Conservation (phyloP, 345 rosid genomes). For the Boechera divaricarpa region DNA sequence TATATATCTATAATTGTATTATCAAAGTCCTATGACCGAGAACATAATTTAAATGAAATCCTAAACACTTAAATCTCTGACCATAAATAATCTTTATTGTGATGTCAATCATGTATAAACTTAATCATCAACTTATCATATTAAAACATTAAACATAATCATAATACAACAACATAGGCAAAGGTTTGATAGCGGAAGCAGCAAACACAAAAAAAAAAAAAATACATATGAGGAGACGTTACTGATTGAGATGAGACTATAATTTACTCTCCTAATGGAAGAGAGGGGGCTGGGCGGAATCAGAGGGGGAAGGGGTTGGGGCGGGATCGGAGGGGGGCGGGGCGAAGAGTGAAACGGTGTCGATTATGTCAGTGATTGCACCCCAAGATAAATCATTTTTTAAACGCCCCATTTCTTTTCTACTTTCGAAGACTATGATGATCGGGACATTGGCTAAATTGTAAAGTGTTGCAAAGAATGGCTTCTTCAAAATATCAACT, state of each 20-base stretch:
- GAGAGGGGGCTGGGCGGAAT: background rate
- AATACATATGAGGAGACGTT: background rate
- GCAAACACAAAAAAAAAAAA: background rate
- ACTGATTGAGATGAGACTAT: background rate
- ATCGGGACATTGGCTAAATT: background rate
- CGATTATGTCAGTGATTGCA: slow-evolving; percentile 1
- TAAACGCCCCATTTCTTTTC: background rate
- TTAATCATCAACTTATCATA: background rate
- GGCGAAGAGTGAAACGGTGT: background rate
- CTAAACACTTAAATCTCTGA: background rate
- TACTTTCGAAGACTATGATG: slow-evolving; percentile 10
- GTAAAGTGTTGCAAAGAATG: slow-evolving; percentile 10
- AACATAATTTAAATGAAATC: too few species aligned
- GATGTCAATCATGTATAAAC: background rate
- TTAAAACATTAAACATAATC: background rate
- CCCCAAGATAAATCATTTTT: slow-evolving; percentile 2
- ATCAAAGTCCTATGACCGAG: too few species aligned
- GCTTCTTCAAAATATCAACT: background rate
- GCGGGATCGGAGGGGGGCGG: background rate
- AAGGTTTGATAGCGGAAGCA: background rate
- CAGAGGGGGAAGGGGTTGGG: background rate
- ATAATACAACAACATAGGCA: background rate
- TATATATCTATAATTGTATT: too few species aligned
- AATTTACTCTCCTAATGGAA: too few species aligned
- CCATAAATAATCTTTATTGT: background rate